Conservation (phyloP, 139 green algal genomes). For the Chlamydomonas eustigma region DNA sequence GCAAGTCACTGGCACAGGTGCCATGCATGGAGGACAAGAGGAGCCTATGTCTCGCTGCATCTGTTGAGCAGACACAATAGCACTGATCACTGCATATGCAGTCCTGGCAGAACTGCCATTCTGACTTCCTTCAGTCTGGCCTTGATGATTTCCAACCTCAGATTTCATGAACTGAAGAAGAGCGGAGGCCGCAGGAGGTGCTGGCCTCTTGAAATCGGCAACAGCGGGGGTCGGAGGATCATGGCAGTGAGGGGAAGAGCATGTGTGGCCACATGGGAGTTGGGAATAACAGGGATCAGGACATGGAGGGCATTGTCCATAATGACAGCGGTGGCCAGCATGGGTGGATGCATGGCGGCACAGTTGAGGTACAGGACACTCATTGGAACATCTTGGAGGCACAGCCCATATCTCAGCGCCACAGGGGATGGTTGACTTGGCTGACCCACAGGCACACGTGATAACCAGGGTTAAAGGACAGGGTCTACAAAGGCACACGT, state of each 20-base stretch:
- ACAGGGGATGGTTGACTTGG: conserved; percentile 63
- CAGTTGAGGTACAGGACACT: conserved; percentile 52
- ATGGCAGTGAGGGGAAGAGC: conserved; percentile 52
- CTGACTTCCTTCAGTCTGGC: background rate
- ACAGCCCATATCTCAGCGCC: conserved; percentile 55
- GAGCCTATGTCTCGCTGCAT: too few species aligned
- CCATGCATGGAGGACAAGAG: conserved; percentile 40
- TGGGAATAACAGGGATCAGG: conserved; percentile 43
- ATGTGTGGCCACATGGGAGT: conserved; percentile 62
- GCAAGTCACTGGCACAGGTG: conserved; percentile 40
- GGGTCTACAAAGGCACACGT: conserved; percentile 48
- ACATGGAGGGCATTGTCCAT: conserved; percentile 75
- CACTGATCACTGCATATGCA: background rate
- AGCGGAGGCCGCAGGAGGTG: conserved; percentile 29
- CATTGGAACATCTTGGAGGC: conserved; percentile 53
- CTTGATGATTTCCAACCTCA: background rate
- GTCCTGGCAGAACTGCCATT: too few species aligned
- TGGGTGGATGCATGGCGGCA: conserved; percentile 48
- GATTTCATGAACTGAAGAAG: background rate
- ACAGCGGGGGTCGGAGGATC: conserved; percentile 50
- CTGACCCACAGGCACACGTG: conserved; percentile 67
- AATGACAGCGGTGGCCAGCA: conserved; percentile 71
- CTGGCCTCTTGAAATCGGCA: conserved; percentile 36
- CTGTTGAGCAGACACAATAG: too few species aligned
- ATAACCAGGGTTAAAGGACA: conserved; percentile 67